phyloP scores from a whole-genome alignment of 345 rosid species.

The Combretum micranthum region DNA sequence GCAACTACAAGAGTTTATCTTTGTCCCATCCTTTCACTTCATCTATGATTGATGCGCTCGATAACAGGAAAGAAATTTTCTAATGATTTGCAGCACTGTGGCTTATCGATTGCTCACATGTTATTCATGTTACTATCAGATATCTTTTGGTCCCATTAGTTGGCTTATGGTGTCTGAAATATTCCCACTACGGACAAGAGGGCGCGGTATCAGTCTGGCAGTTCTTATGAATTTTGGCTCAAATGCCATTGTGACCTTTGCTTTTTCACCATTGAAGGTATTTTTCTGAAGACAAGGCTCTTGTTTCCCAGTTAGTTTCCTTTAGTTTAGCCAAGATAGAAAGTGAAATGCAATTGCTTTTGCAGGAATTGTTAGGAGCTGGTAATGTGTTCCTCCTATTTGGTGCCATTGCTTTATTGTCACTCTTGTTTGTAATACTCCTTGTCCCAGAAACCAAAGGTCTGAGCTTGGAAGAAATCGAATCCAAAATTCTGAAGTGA shows the following conservation, averaged over 20 bases:
- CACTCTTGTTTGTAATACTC: conserved; percentile 48
- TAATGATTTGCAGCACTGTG: background rate
- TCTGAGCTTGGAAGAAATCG: conserved; percentile 90
- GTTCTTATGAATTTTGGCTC: conserved; percentile 94
- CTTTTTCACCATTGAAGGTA: conserved; percentile 92
- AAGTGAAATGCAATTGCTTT: conserved; percentile 10
- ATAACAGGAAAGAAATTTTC: background rate
- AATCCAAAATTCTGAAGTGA: conserved; percentile 76
- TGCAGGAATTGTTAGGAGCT: conserved; percentile 82
- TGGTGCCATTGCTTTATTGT: conserved; percentile 64
- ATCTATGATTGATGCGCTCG: too few species aligned
- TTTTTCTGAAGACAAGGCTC: background rate
- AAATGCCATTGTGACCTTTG: conserved; percentile 92
- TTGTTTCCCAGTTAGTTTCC: too few species aligned
- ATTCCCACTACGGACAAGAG: conserved; percentile 83
- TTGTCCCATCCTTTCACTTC: too few species aligned
- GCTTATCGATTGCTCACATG: background rate
- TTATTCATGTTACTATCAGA: conserved; percentile 31
- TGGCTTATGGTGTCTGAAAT: conserved; percentile 99
- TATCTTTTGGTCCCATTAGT: conserved; percentile 97
- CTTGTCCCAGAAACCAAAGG: conserved; percentile 95
- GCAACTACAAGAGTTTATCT: too few species aligned
- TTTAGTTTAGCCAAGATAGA: background rate
- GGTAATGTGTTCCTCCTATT: conserved; percentile 85
- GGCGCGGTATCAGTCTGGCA: conserved; percentile 85